These are phyloP conservation scores for Incumbomyces lentus DNA, from an alignment of 2,329 filamentous ascomycete genomes.

Conservation along the genomic window DNA sequence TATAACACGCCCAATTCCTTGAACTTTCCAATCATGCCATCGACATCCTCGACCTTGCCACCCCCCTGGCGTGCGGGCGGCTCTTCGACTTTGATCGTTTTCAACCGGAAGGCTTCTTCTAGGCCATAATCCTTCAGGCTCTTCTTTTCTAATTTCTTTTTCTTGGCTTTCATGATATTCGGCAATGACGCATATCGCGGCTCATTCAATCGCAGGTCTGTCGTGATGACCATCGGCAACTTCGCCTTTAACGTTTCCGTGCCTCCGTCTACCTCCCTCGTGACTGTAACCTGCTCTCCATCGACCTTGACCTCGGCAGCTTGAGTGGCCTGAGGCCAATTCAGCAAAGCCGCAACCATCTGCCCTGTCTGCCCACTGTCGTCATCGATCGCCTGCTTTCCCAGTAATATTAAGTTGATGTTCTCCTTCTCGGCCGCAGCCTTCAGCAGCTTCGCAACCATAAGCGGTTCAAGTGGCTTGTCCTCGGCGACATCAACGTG, in stretches of 20 bases:
- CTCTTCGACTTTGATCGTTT: conserved; percentile 83
- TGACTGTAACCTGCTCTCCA: conserved; percentile 63
- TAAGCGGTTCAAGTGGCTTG: conserved; percentile 67
- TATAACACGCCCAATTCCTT: conserved; percentile 92
- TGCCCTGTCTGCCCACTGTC: conserved; percentile 92
- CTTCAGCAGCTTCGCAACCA: conserved; percentile 81
- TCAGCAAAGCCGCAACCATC: conserved; percentile 88
- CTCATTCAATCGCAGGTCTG: conserved; percentile 88
- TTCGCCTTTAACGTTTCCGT: conserved; percentile 78
- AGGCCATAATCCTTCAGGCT: conserved; percentile 72
- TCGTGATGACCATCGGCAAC: conserved; percentile 88
- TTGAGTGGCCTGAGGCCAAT: conserved; percentile 92
- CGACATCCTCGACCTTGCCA: conserved; percentile 94
- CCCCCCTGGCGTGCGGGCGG: conserved; percentile 80
- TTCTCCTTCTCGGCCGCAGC: conserved; percentile 73
- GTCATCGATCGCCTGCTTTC: conserved; percentile 97
- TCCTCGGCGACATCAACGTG: conserved; percentile 72
- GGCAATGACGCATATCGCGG: conserved; percentile 89
- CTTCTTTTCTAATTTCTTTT: conserved; percentile 96
- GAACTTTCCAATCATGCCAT: conserved; percentile 83
- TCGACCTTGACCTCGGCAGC: conserved; percentile 71
- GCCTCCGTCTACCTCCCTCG: conserved; percentile 88
- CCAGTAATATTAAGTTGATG: conserved; percentile 83
- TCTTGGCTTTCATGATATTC: conserved; percentile 99
- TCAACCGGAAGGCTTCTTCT: conserved; percentile 64